These are phyloP conservation scores for Saccharomyces hybrid DNA, from an alignment of 1,139 yeast species.

Conservation along the genomic window DNA sequence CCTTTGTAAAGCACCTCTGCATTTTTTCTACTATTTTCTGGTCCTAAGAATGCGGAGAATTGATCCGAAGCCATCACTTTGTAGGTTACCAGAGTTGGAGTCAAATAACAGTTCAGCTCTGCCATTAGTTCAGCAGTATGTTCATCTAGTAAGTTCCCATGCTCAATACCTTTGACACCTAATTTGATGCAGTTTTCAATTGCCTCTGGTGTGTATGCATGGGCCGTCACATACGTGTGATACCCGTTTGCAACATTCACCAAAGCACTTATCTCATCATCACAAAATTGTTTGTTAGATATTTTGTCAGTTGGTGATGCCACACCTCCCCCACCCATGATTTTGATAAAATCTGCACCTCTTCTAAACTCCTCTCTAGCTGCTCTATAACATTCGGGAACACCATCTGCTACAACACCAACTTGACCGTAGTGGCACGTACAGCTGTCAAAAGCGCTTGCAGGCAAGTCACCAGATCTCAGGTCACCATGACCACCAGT, in stretches of 20 bases:
- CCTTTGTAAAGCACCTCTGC: conserved; percentile 7
- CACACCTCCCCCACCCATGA: conserved; percentile 12
- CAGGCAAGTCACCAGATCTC: conserved; percentile 7
- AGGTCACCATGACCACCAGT: conserved; percentile 12
- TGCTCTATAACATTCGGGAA: conserved; percentile 8
- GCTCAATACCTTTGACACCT: conserved; percentile 11
- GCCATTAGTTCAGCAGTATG: conserved; percentile 10
- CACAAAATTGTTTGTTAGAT: conserved; percentile 9
- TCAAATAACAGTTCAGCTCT: conserved; percentile 7
- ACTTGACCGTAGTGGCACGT: conserved; percentile 6
- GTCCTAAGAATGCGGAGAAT: conserved; percentile 6
- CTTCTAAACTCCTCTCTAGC: conserved; percentile 11
- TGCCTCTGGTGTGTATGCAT: conserved; percentile 10
- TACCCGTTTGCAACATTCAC: conserved; percentile 2
- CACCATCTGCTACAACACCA: conserved; percentile 10
- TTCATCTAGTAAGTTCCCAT: conserved; percentile 9
- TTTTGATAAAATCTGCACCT: conserved; percentile 10
- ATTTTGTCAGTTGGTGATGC: conserved; percentile 11
- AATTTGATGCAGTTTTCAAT: conserved; percentile 7
- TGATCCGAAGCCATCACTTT: conserved; percentile 11
- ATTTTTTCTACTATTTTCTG: conserved; percentile 6
- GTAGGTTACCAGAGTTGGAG: conserved; percentile 10
- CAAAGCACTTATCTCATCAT: conserved; percentile 10
- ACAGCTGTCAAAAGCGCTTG: conserved; percentile 8
- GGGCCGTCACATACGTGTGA: conserved; percentile 9